Evolutionary conservation across 768 basidiomycete species (phyloP).

Genomic region (Trametes coccinea): DNA sequence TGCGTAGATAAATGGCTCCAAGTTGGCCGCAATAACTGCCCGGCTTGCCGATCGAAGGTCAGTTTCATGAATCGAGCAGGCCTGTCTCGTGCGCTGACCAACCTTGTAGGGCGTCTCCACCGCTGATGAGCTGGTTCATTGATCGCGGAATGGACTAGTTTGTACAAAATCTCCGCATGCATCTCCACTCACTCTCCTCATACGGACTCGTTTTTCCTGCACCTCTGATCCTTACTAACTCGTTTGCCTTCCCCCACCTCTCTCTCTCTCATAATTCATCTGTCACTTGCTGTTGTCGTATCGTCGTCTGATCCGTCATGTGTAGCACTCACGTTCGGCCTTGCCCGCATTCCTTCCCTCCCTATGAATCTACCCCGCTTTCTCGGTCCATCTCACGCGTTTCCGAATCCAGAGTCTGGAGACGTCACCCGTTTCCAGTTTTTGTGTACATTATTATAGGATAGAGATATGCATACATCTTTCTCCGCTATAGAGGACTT

Average conservation of each 20-base stretch:
- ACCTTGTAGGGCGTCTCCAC: constrained; percentile 24
- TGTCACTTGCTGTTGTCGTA: constrained; percentile 10
- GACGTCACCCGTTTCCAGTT: background rate
- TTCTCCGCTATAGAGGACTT: background rate
- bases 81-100: constrained; percentile 30
- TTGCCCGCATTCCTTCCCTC: background rate
- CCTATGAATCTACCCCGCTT: background rate
- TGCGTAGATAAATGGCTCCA: constrained; percentile 88
- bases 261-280: background rate
- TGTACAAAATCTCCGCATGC: background rate
- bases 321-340: constrained; percentile 7
- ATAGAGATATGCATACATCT: constrained; percentile 11
- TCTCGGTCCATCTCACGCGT: background rate
- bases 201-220: background rate
- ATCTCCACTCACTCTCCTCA: background rate
- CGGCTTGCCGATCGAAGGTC: constrained; percentile 83
- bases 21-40: constrained; percentile 86
- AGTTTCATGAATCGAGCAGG: constrained; percentile 36
- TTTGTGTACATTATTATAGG: constrained; percentile 10
- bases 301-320: constrained; percentile 8
- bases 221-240: background rate
- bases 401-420: background rate
- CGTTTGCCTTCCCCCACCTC: background rate
- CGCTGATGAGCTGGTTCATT: constrained; percentile 10
- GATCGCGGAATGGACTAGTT: background rate